Evolutionary conservation across 2,329 filamentous ascomycete genomes (phyloP).

Genomic region (Catunica adiposa): DNA sequence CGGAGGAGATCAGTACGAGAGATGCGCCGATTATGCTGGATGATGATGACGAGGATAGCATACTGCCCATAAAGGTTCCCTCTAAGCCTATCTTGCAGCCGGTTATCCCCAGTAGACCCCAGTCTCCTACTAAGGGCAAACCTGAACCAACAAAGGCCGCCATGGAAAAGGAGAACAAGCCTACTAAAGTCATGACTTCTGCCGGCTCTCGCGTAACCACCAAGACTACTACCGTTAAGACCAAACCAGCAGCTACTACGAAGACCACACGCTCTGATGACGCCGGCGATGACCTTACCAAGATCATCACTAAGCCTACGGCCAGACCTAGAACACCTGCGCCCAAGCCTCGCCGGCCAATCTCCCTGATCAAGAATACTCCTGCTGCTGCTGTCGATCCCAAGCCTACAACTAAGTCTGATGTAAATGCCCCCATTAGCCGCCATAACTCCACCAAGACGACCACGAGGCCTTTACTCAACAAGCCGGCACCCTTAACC

Average conservation of each 20-base stretch:
- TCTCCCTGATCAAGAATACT: conserved; percentile 13
- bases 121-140: background rate
- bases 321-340: conserved; percentile 12
- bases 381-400: background rate
- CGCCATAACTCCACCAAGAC: conserved; percentile 7
- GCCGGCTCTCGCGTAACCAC: background rate
- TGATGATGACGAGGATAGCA: conserved; percentile 10
- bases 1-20: conserved; percentile 1
- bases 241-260: conserved; percentile 4
- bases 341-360: conserved; percentile 7
- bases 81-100: conserved; percentile 1
- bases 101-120: background rate
- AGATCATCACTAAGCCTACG: background rate
- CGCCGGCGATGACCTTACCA: conserved; percentile 1
- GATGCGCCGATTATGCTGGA: conserved; percentile 1
- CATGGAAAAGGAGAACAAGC: conserved; percentile 1
- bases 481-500: background rate
- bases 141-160: conserved; percentile 1
- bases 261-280: background rate
- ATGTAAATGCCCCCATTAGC: background rate
- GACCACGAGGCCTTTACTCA: background rate
- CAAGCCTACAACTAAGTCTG: background rate
- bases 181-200: background rate
- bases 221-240: conserved; percentile 10
- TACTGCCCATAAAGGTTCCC: conserved; percentile 11